A percentile compares a stretch with the other conserved stretches of the same genome.
Evolutionary conservation across 2,329 filamentous ascomycete genomes (phyloP).

Genomic region (Colletotrichum siamense): DNA sequence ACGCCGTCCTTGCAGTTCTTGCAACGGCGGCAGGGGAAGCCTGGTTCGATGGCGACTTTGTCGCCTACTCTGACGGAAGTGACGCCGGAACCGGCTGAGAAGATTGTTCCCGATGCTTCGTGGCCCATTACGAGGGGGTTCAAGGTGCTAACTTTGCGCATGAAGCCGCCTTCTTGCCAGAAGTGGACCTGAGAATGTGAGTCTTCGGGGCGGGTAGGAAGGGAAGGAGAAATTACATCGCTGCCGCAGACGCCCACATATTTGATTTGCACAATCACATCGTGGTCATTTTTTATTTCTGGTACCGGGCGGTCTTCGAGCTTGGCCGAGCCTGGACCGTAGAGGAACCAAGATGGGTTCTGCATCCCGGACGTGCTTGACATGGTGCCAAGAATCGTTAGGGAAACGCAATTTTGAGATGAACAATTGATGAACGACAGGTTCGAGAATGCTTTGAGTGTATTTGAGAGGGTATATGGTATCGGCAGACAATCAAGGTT

Average conservation of each 20-base stretch:
- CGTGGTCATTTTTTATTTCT: slow-evolving; percentile 27
- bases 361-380: not conserved
- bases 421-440: not conserved
- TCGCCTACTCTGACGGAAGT: slow-evolving; percentile 69
- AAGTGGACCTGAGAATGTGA: not conserved
- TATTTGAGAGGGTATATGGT: not conserved
- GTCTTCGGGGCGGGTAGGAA: not conserved
- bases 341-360: slow-evolving; percentile 22
- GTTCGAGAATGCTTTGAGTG: not conserved
- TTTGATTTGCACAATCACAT: slow-evolving; percentile 27
- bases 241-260: slow-evolving; percentile 33
- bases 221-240: slow-evolving; percentile 20
- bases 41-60: slow-evolving; percentile 82
- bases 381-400: not conserved
- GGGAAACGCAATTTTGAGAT: not conserved
- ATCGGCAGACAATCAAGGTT: not conserved
- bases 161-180: slow-evolving; percentile 23
- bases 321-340: slow-evolving; percentile 24
- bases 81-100: slow-evolving; percentile 64
- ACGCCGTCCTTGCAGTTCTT: slow-evolving; percentile 73
- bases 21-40: slow-evolving; percentile 78
- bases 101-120: slow-evolving; percentile 68
- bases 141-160: not conserved
- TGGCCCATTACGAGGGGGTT: slow-evolving; percentile 52
- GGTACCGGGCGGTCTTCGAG: slow-evolving; percentile 26